phyloP scores from a whole-genome alignment of 2,329 filamentous ascomycete genomes.

The Lojkania enalia region DNA sequence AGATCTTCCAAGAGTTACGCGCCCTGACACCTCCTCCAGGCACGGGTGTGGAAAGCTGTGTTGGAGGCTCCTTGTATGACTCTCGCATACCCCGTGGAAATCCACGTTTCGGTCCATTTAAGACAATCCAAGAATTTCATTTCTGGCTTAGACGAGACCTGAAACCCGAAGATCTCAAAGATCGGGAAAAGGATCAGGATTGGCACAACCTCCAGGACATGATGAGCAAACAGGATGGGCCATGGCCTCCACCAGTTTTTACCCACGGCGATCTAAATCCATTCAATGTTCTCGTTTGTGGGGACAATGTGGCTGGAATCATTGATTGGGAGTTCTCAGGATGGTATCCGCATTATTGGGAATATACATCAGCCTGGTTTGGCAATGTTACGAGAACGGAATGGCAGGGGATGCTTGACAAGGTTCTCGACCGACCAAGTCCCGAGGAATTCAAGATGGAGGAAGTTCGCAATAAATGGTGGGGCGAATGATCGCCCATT shows the following conservation, averaged over 20 bases:
- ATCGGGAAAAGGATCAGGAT: constrained; percentile 18
- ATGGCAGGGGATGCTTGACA: constrained; percentile 31
- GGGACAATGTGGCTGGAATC: constrained; percentile 51
- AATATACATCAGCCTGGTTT: constrained; percentile 47
- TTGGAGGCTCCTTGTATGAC: constrained; percentile 30
- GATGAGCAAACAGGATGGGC: constrained; percentile 40
- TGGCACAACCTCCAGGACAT: constrained; percentile 38
- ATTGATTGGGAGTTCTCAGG: constrained; percentile 53
- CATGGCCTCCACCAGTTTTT: constrained; percentile 47
- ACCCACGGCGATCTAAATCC: constrained; percentile 57
- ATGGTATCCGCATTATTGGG: constrained; percentile 56
- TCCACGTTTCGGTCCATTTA: constrained; percentile 39
- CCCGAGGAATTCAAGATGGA: constrained; percentile 50
- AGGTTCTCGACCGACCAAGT: constrained; percentile 28
- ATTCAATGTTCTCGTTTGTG: constrained; percentile 49
- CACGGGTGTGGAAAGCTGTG: constrained; percentile 18
- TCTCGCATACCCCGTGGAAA: constrained; percentile 22
- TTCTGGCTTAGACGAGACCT: constrained; percentile 39
- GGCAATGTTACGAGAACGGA: constrained; percentile 43
- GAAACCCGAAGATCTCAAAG: constrained; percentile 19
- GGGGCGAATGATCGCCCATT: constrained; percentile 31
- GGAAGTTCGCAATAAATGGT: constrained; percentile 43
- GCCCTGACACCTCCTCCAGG: constrained; percentile 12
- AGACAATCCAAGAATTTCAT: constrained; percentile 44
- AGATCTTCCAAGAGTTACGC: constrained; percentile 22